Base-by-base conservation (phyloP, 495 filamentous ascomycete species). In the Penicillium argentinense region DNA sequence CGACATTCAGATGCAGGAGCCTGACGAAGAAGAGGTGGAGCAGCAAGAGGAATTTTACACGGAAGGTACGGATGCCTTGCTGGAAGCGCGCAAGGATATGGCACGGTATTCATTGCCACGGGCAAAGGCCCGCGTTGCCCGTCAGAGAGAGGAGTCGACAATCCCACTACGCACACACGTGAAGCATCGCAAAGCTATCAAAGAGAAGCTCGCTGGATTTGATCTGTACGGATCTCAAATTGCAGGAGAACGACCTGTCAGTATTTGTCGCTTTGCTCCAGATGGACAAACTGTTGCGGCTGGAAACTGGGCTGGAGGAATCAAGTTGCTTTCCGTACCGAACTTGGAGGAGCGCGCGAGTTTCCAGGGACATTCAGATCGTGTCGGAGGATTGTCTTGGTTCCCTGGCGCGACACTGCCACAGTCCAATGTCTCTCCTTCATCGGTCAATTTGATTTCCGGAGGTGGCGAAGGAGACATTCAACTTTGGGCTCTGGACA, bases 1-100 rank as follows among this genome's bases (percentile, higher is more conserved):
- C 5, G 91, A 96, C 60, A 68, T 79, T 28, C 72, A 75, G 9
- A 86, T 88, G 76, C 80, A 80, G 44, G 70, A 60, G 4, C 42
- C 58, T 32, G 72, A 60, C 7, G 72, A 64, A 21, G 78, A 74
- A n/a, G 79, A 78, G 23, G 82, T 66, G 4, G 87, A 91, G 34
- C 84, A 90, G 54, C 89, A 96, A 53, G 93, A 97, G 62, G 93
- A 98, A 53, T 97, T 97, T 62, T 99, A 97, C 62, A 96, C 92
- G 1, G 79, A 85, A 39, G 93, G 95, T 0, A 74, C 77, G 3
- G 69, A 79, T 8, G 86, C 87, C 39, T 70, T 99, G 9, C 72
- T 96, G 13, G 75, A 85, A 16, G 88, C 89, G 4, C 77, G 93
- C 36, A 85, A 81, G 59, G 78, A 82, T 7, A 95, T 99, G 44